Evolutionary conservation across 441 rosid species (phyloP).

Genomic region (Erodium moschatum): DNA sequence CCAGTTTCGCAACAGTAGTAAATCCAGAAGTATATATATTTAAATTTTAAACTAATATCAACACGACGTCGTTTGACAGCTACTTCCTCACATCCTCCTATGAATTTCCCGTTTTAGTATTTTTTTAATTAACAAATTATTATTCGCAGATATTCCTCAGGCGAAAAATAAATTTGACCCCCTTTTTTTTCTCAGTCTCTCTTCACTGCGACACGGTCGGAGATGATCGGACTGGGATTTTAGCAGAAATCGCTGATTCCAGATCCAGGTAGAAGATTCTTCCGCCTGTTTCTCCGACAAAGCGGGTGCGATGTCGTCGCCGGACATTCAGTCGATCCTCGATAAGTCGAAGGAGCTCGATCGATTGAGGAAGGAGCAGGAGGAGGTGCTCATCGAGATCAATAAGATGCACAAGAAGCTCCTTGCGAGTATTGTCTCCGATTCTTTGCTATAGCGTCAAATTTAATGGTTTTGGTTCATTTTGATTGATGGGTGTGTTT

Average conservation of each 20-base stretch:
- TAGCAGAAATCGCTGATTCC: neutral
- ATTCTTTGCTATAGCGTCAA: neutral
- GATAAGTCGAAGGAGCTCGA: conserved; percentile 75
- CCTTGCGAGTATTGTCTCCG: conserved; percentile 36
- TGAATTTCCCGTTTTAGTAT: too few relatives aligned
- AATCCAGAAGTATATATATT: too few relatives aligned
- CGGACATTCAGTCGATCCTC: conserved; percentile 56
- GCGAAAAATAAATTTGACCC: too few relatives aligned
- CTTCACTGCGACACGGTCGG: too few relatives aligned
- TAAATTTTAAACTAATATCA: too few relatives aligned
- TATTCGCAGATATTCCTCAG: too few relatives aligned
- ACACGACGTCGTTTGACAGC: too few relatives aligned
- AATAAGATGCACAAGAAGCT: conserved; percentile 91
- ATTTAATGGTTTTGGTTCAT: neutral
- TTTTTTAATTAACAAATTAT: too few relatives aligned
- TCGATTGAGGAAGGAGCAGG: conserved; percentile 76
- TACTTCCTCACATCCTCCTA: too few relatives aligned
- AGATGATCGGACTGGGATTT: neutral
- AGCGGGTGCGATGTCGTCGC: conserved; percentile 42
- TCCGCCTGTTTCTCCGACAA: neutral
- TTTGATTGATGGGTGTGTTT: conserved; percentile 5
- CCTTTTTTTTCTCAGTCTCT: too few relatives aligned
- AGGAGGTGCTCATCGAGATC: conserved; percentile 61
- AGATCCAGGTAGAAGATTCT: neutral
- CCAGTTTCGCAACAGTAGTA: too few relatives aligned